Evolutionary conservation across 306 rosid species (phyloP).

Genomic region (Prunus mume): DNA sequence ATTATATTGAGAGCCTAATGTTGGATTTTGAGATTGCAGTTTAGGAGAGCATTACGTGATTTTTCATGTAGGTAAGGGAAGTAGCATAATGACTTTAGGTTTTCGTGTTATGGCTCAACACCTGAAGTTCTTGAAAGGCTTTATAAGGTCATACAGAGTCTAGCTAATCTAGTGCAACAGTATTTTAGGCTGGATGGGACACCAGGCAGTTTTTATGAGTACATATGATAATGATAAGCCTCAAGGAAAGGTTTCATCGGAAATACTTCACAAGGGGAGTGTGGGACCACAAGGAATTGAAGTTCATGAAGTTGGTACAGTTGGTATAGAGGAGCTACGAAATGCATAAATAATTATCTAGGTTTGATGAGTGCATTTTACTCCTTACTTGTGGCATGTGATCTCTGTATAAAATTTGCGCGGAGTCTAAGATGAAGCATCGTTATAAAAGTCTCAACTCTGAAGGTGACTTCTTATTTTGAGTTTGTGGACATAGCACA

Average conservation of each 20-base stretch:
- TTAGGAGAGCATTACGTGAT: neutral
- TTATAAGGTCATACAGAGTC: neutral
- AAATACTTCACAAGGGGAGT: neutral
- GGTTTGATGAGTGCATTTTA: neutral
- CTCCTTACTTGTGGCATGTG: neutral
- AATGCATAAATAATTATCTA: neutral
- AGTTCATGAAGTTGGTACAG: conserved; percentile 3
- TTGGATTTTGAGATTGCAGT: neutral
- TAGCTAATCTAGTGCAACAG: neutral
- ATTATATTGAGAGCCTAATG: neutral
- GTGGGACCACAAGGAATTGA: neutral
- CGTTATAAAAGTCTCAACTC: neutral
- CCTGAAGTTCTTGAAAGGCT: neutral
- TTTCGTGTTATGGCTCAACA: neutral
- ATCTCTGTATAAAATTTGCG: neutral
- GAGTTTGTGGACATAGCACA: neutral
- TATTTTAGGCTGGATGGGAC: neutral
- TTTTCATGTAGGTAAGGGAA: neutral
- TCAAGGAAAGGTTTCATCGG: neutral
- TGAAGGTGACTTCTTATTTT: neutral
- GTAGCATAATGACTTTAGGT: neutral
- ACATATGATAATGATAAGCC: too few species aligned
- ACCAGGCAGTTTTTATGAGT: neutral
- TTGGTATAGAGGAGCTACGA: neutral
- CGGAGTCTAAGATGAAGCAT: neutral